Base-by-base conservation (phyloP, 306 rosid species). In the Quercus glauca region DNA sequence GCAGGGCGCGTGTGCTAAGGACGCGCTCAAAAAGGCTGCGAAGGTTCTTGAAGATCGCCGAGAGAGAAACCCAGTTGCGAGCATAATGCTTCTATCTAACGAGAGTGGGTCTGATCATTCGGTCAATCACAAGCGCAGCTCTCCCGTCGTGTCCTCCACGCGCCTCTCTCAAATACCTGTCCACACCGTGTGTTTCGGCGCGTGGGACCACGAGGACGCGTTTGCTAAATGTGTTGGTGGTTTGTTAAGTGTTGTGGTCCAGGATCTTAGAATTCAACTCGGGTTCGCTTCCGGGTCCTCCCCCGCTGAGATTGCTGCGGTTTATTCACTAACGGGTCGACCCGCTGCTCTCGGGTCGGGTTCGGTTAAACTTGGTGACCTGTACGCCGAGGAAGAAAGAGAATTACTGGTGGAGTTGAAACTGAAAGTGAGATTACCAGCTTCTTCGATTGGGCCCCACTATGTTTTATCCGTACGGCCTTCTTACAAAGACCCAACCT, bases 41-140 rank as follows among this genome's bases (percentile, higher is more conserved):
- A 96, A 93, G 59, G 97, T 96, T 1, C 84, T 96, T 5, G 97
- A 93, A 52, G 99, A 96, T 77, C 96, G 99, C 68, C 96, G 98
- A 3, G 97, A 93, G 83, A 89, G 76, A 75, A 96, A 93, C 73
- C 60, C 93, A 7, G 85, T 86, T 5, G 88, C 97, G 5, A 85
- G 91, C 69, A 84, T 96, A 28, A 49, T 96, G 7, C 87, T 96
- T 6, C 20, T 94, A 0, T 86, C 97, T 1, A 85, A 88, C 31
- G 82, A 86, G 31, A 85, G 76, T 67, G 73, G 83, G 29, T 20
- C 78, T 20, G 35, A 65, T 6, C 5, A n/a, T 1, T 61, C 81
- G 0, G 65, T 45, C 5, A 55, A 56, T 21, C 78, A 10, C 43
- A 86, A 77, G 15, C 69, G 76, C 37, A 82, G 88, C 11, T 35